Percentiles rank a stretch among this genome's conserved stretches.
phyloP scores from a whole-genome alignment of 176 grass and related monocot species.

The Aechmea fasciata region DNA sequence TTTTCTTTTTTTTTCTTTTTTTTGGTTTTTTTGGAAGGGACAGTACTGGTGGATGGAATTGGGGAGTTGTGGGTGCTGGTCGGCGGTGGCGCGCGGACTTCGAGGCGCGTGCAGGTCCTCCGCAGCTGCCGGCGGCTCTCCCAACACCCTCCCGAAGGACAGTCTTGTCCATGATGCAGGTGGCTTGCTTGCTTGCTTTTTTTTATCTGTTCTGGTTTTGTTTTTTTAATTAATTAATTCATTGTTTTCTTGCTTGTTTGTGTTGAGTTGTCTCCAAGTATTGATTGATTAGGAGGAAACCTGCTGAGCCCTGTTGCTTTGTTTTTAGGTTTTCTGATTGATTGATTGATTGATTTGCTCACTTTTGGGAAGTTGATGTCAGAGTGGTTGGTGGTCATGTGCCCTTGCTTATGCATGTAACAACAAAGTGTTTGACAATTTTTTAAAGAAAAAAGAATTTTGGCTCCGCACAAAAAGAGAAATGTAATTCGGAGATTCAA shows the following conservation, averaged over 20 bases:
- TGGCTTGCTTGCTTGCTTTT: slow-evolving; percentile 11
- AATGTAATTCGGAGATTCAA: too few relatives aligned
- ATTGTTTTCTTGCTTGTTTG: slow-evolving; percentile 9
- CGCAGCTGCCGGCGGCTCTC: slow-evolving; percentile 1
- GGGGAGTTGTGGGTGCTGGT: slow-evolving; percentile 70
- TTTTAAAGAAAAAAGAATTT: too few relatives aligned
- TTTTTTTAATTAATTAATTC: neutral
- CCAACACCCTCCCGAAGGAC: slow-evolving; percentile 37
- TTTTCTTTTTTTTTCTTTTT: neutral
- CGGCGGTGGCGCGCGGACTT: slow-evolving; percentile 47
- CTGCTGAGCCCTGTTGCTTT: too few relatives aligned
- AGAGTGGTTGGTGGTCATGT: too few relatives aligned
- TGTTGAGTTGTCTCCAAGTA: neutral
- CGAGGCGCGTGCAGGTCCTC: slow-evolving; percentile 45
- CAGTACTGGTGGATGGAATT: slow-evolving; percentile 20
- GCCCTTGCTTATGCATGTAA: too few relatives aligned
- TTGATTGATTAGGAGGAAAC: too few relatives aligned
- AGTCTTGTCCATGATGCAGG: slow-evolving; percentile 80
- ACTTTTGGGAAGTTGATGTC: too few relatives aligned
- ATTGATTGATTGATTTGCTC: too few relatives aligned
- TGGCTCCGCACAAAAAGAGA: too few relatives aligned
- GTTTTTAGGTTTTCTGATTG: too few relatives aligned
- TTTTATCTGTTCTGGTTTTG: neutral
- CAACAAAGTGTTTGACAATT: too few relatives aligned
- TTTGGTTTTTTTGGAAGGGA: slow-evolving; percentile 3